Conservation (phyloP, 768 basidiomycete species). For the Lentinula raphanica region DNA sequence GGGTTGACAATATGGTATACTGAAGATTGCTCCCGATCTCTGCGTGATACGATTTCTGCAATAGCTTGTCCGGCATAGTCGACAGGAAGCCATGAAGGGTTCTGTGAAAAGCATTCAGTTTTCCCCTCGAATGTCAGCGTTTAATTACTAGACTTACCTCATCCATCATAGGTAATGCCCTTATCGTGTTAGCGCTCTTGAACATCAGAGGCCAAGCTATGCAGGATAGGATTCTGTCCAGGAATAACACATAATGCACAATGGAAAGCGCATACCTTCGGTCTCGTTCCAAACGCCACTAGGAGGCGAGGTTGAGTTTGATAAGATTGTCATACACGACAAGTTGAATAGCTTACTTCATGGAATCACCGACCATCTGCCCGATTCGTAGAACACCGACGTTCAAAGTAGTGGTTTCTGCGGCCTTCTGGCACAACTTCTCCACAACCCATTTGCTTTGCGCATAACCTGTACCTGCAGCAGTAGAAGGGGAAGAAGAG, state of each 20-base stretch:
- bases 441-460: constrained; percentile 50
- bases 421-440: constrained; percentile 43
- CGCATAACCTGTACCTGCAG: constrained; percentile 31
- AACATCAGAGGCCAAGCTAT: constrained; percentile 37
- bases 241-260: not conserved
- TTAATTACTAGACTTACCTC: constrained; percentile 18
- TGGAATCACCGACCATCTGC: constrained; percentile 49
- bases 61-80: constrained; percentile 45
- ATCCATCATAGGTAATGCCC: constrained; percentile 25
- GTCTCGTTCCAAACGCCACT: constrained; percentile 53
- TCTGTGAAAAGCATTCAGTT: constrained; percentile 15
- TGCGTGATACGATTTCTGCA: constrained; percentile 32
- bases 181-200: constrained; percentile 36
- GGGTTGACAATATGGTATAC: constrained; percentile 37
- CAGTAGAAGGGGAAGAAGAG: constrained; percentile 25
- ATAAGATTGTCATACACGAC: not conserved
- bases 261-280: constrained; percentile 21
- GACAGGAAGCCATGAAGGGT: constrained; percentile 48
- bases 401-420: constrained; percentile 18
- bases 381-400: constrained; percentile 42
- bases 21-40: constrained; percentile 9
- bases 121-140: not conserved
- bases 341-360: constrained; percentile 17
- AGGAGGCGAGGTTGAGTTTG: not conserved
- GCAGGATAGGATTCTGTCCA: not conserved